Conservation (phyloP, 306 rosid genomes). For the Albizia julibrissin region DNA sequence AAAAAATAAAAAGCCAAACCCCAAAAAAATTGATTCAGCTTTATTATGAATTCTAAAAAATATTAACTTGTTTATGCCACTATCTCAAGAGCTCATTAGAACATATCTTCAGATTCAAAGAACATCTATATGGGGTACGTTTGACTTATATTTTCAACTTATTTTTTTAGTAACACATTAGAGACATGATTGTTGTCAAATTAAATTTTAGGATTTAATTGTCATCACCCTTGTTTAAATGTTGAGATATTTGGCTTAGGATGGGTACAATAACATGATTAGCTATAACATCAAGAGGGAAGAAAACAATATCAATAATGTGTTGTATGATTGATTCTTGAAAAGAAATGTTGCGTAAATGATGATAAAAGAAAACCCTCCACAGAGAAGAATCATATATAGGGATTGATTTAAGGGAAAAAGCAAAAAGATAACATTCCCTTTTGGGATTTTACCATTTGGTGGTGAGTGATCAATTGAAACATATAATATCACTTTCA, state of each 20-base stretch:
- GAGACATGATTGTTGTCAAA: not conserved
- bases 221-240: not conserved
- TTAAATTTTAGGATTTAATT: not conserved
- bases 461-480: not conserved
- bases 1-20: no score
- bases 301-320: not conserved
- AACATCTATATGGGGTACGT: no score
- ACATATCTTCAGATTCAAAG: no score
- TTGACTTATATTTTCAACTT: no score
- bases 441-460: slow-evolving; percentile 1
- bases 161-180: no score
- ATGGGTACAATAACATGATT: not conserved
- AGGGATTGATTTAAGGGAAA: slow-evolving; percentile 3
- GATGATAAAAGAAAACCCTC: not conserved
- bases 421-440: slow-evolving; percentile 19
- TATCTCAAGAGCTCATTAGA: no score
- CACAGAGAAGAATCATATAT: not conserved
- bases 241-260: not conserved
- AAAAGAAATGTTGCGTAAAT: not conserved
- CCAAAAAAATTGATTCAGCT: no score
- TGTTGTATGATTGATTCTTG: not conserved
- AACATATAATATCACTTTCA: not conserved
- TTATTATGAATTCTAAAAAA: no score
- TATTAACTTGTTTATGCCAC: no score
- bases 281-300: not conserved